A percentile compares a stretch with the other conserved stretches of the same genome.
These are phyloP conservation scores for Aspergillus chevalieri DNA, from an alignment of 2,329 filamentous ascomycete species.

Conservation along the genomic window DNA sequence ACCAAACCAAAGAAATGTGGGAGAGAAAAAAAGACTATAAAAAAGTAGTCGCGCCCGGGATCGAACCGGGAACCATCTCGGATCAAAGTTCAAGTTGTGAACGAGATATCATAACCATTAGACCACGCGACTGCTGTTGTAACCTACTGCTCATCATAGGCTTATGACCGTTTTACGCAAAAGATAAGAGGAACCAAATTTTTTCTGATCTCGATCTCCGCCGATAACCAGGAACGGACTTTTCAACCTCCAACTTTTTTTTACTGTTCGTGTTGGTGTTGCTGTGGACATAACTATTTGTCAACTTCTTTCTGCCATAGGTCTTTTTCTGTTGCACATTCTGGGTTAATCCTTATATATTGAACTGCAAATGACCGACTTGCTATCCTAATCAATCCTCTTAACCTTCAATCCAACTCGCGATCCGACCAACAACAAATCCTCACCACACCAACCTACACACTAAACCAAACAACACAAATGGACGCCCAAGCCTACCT, in stretches of 20 bases:
- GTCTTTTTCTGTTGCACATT: neutral
- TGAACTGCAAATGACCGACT: neutral
- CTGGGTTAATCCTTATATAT: neutral
- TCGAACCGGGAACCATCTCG: conserved; percentile 17
- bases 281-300: neutral
- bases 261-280: neutral
- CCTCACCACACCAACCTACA: neutral
- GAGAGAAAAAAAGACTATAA: neutral
- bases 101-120: conserved; percentile 20
- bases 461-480: neutral
- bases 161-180: neutral
- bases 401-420: neutral
- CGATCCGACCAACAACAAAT: neutral
- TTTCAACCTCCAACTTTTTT: neutral
- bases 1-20: neutral
- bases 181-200: neutral
- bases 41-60: conserved; percentile 18
- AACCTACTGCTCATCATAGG: too few relatives aligned
- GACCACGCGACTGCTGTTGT: conserved; percentile 13
- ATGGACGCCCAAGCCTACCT: conserved; percentile 87
- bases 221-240: neutral
- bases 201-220: neutral
- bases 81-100: conserved; percentile 12
- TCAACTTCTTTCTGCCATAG: neutral
- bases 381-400: too few relatives aligned